Evolutionary conservation across 1,284 basidiomycete species (phyloP), one percentile per base, ranked within the genome.

Genomic region (Uromyces viciae-fabae): DNA sequence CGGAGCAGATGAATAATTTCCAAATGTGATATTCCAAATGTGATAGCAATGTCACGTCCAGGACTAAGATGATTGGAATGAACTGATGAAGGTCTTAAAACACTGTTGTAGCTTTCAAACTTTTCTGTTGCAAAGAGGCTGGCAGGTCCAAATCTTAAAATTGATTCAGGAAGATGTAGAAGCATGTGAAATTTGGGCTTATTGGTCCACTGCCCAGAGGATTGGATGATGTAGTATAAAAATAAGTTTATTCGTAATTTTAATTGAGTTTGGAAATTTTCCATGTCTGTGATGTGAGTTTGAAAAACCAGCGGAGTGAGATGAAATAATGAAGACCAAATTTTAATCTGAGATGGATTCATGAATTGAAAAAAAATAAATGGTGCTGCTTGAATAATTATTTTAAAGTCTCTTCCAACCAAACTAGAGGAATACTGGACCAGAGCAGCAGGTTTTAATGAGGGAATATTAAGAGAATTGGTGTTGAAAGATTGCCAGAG

Each of bases 231-330:
- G 4, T 82, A 82, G 0, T 84, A 36, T 0, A 87, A 82, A 71
- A 87, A 86, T 19, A 83, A 31, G 0, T 86, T 49, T 25, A 88
- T 86, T 49, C 82, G 85, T 1, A 60, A 2, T 3, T 83, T 56
- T 1, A 73, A 33, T 2, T 56, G 1, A 1, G 17, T 38, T 19
- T 31, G 46, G 31, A 33, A 73, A 4, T 14, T 36, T 4, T n/a
- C 83, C 31, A 88, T 82, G 82, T 87, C 74, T 0, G 80, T 36
- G 68, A 88, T 88, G 15, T 77, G 76, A 0, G 87, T 86, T 72
- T 87, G 86, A 85, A 86, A 88, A 3, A 87, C 83, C 0, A 87
- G 81, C 1, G 87, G 85, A 3, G 86, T 81, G 0, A 88, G 82
- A 40, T 82, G 84, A 0, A 85, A 84, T 0, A 87, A 82, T 3